Evolutionary conservation across 768 basidiomycete species (phyloP).

Genomic region (Lactifluus subvellereus): DNA sequence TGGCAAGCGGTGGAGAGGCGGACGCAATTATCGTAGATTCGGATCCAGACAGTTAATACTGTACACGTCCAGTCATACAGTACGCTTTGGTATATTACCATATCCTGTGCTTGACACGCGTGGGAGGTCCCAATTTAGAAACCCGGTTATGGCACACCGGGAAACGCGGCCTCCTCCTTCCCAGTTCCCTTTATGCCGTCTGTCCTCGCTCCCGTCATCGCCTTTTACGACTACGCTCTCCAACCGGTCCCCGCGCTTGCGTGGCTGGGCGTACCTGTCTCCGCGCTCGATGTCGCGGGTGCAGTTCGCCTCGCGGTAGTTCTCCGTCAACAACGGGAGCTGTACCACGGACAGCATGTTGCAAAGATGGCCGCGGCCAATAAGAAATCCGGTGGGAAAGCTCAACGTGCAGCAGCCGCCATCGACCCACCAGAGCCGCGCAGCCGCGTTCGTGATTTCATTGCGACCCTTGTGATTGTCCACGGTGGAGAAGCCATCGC

Average conservation of each 20-base stretch:
- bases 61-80: background rate
- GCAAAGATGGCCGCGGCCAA: background rate
- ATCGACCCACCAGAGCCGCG: conserved; percentile 4
- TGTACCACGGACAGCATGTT: conserved; percentile 4
- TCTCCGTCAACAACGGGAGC: conserved; percentile 19
- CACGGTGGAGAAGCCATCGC: conserved; percentile 24
- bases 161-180: background rate
- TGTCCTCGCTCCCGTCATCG: conserved; percentile 14
- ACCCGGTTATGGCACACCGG: background rate
- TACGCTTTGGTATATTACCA: too few relatives aligned
- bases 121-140: conserved; percentile 7
- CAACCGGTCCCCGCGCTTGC: conserved; percentile 15
- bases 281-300: conserved; percentile 18
- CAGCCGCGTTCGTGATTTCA: conserved; percentile 19
- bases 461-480: conserved; percentile 23
- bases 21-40: conserved; percentile 15
- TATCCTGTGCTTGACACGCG: background rate
- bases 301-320: conserved; percentile 20
- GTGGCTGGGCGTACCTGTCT: conserved; percentile 19
- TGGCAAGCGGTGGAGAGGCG: background rate
- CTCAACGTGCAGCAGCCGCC: background rate
- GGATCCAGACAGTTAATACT: conserved; percentile 9
- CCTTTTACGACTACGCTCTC: conserved; percentile 18
- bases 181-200: conserved; percentile 13
- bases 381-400: background rate